Conservation (phyloP, 1,284 basidiomycete species). For the Amylostereum areolatum region DNA sequence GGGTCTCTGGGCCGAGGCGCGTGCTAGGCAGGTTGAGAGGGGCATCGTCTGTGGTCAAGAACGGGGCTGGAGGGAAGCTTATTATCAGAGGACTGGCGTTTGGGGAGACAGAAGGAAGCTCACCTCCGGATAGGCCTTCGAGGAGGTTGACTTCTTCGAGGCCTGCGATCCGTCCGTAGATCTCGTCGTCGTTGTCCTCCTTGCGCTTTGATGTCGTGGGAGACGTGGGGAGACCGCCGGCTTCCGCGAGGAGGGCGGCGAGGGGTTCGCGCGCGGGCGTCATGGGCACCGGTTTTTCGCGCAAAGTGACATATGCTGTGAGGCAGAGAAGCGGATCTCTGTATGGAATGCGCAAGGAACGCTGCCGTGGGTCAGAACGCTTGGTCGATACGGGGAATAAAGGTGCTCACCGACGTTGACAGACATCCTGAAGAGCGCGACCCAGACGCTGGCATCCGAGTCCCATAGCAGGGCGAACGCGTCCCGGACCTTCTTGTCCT, state of each 20-base stretch:
- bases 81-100: neutral
- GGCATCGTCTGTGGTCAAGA: constrained; percentile 31
- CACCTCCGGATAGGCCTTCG: constrained; percentile 55
- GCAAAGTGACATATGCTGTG: constrained; percentile 73
- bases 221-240: constrained; percentile 24
- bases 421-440: constrained; percentile 69
- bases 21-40: constrained; percentile 52
- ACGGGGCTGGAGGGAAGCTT: constrained; percentile 37
- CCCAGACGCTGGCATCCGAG: constrained; percentile 53
- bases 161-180: constrained; percentile 30
- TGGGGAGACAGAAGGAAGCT: constrained; percentile 2
- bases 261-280: constrained; percentile 51
- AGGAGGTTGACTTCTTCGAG: constrained; percentile 81
- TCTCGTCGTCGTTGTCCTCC: constrained; percentile 25
- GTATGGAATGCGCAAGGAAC: constrained; percentile 64
- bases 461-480: constrained; percentile 62
- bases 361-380: constrained; percentile 32
- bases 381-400: neutral
- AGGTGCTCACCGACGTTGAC: constrained; percentile 68
- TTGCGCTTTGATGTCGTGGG: constrained; percentile 11
- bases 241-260: constrained; percentile 33
- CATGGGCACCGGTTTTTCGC: constrained; percentile 58
- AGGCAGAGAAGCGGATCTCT: constrained; percentile 73
- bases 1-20: constrained; percentile 56
- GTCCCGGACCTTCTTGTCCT: constrained; percentile 39